Conservation (phyloP, 176 grass and related monocot species). For the Areca catechu region DNA sequence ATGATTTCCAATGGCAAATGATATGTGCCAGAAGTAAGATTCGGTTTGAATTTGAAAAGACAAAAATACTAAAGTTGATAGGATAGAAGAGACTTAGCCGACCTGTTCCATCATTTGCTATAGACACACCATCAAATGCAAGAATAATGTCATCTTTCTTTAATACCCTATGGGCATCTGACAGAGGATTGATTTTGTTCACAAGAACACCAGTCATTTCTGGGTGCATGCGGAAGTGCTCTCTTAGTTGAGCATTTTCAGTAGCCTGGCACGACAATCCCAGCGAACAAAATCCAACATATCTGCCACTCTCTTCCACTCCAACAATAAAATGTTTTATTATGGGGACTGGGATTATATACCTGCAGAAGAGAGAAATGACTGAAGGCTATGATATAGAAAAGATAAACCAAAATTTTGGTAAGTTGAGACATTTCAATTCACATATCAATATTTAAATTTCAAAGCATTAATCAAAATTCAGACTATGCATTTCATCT, state of each 20-base stretch:
- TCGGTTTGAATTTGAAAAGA: too few relatives aligned
- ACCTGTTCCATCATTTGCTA: conserved; percentile 98
- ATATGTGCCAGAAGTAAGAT: too few relatives aligned
- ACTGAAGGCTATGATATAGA: too few relatives aligned
- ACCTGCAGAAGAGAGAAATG: conserved; percentile 32
- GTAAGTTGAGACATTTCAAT: too few relatives aligned
- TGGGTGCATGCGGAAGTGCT: conserved; percentile 59
- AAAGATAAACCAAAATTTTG: too few relatives aligned
- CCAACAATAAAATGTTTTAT: conserved; percentile 88
- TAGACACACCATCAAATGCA: conserved; percentile 84
- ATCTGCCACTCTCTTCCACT: conserved; percentile 80
- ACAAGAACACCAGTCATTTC: conserved; percentile 91
- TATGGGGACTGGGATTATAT: conserved; percentile 92
- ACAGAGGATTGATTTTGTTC: conserved; percentile 91
- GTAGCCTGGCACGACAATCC: conserved; percentile 93
- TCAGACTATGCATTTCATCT: too few relatives aligned
- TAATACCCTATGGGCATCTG: conserved; percentile 62
- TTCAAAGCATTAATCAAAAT: too few relatives aligned
- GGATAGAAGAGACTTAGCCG: conserved; percentile 2
- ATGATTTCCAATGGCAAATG: too few relatives aligned
- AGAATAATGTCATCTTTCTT: conserved; percentile 94
- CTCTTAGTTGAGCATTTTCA: conserved; percentile 86
- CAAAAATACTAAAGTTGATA: not conserved
- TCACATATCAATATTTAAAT: too few relatives aligned
- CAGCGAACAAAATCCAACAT: conserved; percentile 88